Evolutionary conservation across 306 rosid genomes (phyloP), one percentile per base, ranked within the genome.

Genomic region (Crataegus laevigata): DNA sequence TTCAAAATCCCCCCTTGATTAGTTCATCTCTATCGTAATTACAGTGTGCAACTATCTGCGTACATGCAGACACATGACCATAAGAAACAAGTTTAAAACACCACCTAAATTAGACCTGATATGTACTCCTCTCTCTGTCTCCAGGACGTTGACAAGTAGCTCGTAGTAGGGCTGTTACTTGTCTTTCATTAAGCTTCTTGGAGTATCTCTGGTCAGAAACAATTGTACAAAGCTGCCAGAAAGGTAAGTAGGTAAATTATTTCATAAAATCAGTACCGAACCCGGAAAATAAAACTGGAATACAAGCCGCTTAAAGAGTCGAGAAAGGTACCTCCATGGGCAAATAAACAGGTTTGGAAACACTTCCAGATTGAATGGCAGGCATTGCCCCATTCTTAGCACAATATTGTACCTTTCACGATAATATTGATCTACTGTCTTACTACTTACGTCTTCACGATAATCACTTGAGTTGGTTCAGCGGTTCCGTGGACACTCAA

Each of bases 101-200:
- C 14, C 36, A 61, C 15, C 29, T 13, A 14, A 0, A 61, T 28
- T 61, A 32, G 8, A 32, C 92, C 83, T 72, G 15, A 26, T 6
- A n/a, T 7, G 88, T 86, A 36, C 65, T 30, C 0, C 0, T 6
- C 69, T 81, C 85, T 69, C 98, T 79, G 0, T 86, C 84, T 0
- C 0, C 0, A 18, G 98, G 98, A 11, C 93, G 89, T 68, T 93
- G 93, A 77, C 96, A 89, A 3, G 90, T 85, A 38, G 98, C 98
- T 59, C 38, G 77, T 50, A 93, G 73, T 24, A 89, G 74, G 22
- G 54, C 50, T 4, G 88, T 72, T 0, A 90, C 96, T 77, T 90
- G 96, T 0, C 47, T 82, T 57, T 89, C 93, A 68, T 81, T 84
- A 24, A 93, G 75, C 64, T 78, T 90, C 22, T 78, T 89, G 0